These are phyloP conservation scores for Coffea canephora DNA, from an alignment of 257 asterid genomes.

Conservation along the genomic window DNA sequence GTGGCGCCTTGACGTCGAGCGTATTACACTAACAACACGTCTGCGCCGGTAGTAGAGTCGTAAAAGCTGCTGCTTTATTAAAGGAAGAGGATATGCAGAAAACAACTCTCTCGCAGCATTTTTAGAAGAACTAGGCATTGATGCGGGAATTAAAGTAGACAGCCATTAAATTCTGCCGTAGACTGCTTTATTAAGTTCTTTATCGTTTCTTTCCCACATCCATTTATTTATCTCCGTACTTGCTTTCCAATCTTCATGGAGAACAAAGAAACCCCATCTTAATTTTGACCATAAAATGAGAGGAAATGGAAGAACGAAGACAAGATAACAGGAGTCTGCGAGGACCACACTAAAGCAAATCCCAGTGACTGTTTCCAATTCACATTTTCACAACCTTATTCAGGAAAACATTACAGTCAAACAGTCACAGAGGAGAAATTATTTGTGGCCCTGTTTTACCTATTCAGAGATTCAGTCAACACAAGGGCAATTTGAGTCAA, in stretches of 20 bases:
- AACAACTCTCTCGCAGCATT: neutral
- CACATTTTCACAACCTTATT: neutral
- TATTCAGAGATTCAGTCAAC: neutral
- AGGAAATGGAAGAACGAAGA: neutral
- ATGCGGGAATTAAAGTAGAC: no score
- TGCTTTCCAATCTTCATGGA: constrained; percentile 3
- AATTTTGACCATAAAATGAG: constrained; percentile 1
- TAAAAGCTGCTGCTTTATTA: no score
- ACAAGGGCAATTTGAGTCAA: neutral
- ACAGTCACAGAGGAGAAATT: neutral
- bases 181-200: neutral
- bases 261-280: neutral
- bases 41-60: no score
- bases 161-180: no score
- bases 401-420: neutral
- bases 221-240: neutral
- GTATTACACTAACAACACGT: no score
- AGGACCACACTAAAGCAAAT: neutral
- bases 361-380: neutral
- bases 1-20: no score
- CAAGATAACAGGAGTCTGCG: neutral
- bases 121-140: no score
- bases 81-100: neutral
- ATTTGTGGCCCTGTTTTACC: constrained; percentile 8
- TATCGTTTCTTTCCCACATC: neutral